Percentiles rank a stretch among this genome's conserved stretches.
Evolutionary conservation across 768 basidiomycete species (phyloP).

Genomic region (Suillus plorans): DNA sequence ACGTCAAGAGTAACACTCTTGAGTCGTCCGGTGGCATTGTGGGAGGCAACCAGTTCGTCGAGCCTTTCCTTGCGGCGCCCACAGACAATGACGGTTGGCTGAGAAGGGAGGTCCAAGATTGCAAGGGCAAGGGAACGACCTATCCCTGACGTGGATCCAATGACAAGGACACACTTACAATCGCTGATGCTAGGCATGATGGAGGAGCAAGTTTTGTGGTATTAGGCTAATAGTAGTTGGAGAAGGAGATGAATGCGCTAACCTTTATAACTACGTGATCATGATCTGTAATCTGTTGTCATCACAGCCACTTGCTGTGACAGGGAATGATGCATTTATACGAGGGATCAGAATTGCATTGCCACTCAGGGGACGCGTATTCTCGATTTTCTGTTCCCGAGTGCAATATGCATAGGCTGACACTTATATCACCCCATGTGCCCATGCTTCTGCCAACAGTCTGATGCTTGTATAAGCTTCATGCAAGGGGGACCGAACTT

Average conservation of each 20-base stretch:
- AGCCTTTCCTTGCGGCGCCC: slow-evolving; percentile 57
- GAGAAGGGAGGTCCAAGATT: slow-evolving; percentile 45
- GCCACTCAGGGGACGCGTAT: neutral
- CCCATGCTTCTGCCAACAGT: neutral
- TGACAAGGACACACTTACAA: slow-evolving; percentile 51
- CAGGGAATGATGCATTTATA: neutral
- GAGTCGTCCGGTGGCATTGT: slow-evolving; percentile 31
- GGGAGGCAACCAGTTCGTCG: slow-evolving; percentile 40
- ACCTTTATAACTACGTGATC: neutral
- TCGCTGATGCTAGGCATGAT: slow-evolving; percentile 40
- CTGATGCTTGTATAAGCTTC: neutral
- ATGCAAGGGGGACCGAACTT: neutral
- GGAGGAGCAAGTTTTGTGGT: neutral
- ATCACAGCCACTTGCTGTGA: neutral
- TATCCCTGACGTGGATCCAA: slow-evolving; percentile 58
- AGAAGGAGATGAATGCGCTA: neutral
- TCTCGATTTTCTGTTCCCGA: neutral
- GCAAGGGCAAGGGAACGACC: slow-evolving; percentile 55
- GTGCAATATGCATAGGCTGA: neutral
- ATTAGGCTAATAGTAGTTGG: neutral
- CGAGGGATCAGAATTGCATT: neutral
- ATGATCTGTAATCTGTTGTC: neutral
- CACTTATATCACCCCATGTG: neutral
- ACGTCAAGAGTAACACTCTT: slow-evolving; percentile 46
- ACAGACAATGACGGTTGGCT: slow-evolving; percentile 49